Base-by-base conservation (phyloP, 208 protist species). In the Leishmania major region DNA sequence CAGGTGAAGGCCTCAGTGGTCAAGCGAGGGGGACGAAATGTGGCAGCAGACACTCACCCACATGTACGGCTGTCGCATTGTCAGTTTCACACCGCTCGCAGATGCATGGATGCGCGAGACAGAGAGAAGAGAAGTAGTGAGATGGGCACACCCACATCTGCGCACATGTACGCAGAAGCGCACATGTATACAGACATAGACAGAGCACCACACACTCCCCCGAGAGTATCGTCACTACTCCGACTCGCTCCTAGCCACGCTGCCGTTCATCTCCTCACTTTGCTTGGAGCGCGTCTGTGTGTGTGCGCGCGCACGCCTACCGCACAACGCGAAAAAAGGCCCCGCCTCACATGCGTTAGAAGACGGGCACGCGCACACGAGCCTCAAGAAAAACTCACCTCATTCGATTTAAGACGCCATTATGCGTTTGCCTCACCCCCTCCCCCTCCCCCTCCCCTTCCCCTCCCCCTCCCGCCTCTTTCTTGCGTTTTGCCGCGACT, bases 111-210 rank as follows among this genome's bases (percentile, higher is more conserved):
- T 64, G 59, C 31, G 59, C 13, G 59, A 10, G 59, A 17, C 59
- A 59, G 55, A 59, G 3, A 64, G 28, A 35, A 59, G 3, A 64
- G 28, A 35, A 31, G 28, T 31, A 64, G n/a, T 64, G 59, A 28
- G 28, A 0, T 28, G 59, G 28, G 10, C 28, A 13, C 35, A 71
- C 37, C 35, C 43, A 22, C 25, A 74, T 11, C 47, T 47, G 64
- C n/a, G 75, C 77, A 67, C 25, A 53, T 17, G 57, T 35, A 82
- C 70, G 62, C 13, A 5, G 17, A 75, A 28, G n/a, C 8, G 28
- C 22, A 81, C 60, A 81, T 19, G 8, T 6, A 55, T 71, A 82
- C 75, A 60, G 13, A n/a, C 57, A 62, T n/a, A 25, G 0, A 62
- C 25, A 62, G 57, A 31, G 57, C 57, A 62, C n/a, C 25, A n/a